Conservation (phyloP, 2,329 filamentous ascomycete species). For the Fusarium buxicola region DNA sequence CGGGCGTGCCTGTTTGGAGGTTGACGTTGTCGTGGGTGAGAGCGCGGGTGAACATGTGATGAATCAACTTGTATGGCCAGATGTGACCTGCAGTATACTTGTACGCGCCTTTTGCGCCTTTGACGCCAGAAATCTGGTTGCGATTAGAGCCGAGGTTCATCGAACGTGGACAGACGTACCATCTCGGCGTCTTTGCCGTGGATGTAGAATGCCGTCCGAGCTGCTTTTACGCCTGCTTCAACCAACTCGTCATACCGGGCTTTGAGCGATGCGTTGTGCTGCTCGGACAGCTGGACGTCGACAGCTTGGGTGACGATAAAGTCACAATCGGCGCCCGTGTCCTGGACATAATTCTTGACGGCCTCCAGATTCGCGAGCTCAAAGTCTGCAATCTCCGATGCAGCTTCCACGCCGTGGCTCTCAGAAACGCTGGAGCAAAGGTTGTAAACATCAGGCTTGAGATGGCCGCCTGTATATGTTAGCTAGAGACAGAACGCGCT, state of each 20-base stretch:
- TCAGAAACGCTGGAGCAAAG: not conserved
- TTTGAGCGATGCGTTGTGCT: slow-evolving; percentile 41
- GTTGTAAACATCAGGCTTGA: slow-evolving; percentile 38
- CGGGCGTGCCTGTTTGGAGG: slow-evolving; percentile 47
- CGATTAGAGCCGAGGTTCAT: too few species aligned
- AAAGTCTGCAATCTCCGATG: slow-evolving; percentile 38
- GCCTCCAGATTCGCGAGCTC: slow-evolving; percentile 28
- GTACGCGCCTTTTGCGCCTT: slow-evolving; percentile 50
- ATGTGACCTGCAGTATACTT: slow-evolving; percentile 47
- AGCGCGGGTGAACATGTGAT: slow-evolving; percentile 40
- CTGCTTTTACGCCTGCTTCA: slow-evolving; percentile 13
- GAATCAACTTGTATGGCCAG: slow-evolving; percentile 51
- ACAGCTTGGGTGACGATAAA: slow-evolving; percentile 55
- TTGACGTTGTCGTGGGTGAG: slow-evolving; percentile 38
- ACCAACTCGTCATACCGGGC: slow-evolving; percentile 48
- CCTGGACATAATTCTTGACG: slow-evolving; percentile 52
- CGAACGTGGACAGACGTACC: too few species aligned
- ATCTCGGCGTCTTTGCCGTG: slow-evolving; percentile 42
- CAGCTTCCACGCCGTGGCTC: slow-evolving; percentile 28
- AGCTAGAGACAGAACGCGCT: fast-evolving
- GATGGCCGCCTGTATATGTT: slow-evolving; percentile 20
- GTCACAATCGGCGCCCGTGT: slow-evolving; percentile 57
- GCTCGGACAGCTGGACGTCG: slow-evolving; percentile 52
- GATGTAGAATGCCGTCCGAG: not conserved
- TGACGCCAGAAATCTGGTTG: slow-evolving; percentile 51